A percentile compares a stretch with the other conserved stretches of the same genome.
phyloP scores from a whole-genome alignment of 1,284 basidiomycete genomes.

The Leccinum griseonigrum region DNA sequence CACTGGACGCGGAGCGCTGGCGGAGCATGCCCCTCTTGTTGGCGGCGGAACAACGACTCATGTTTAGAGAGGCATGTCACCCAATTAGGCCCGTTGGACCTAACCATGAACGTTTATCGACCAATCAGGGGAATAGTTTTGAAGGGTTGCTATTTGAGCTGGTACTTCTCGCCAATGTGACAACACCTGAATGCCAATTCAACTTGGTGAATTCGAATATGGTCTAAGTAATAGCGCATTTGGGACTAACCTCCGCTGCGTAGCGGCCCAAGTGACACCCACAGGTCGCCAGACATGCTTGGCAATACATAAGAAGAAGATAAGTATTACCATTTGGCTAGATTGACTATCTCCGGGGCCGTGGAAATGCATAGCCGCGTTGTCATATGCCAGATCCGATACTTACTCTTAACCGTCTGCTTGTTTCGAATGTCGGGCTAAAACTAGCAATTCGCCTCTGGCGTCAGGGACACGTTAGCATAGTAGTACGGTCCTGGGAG shows the following conservation, averaged over 20 bases:
- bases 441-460: not conserved
- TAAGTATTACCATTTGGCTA: not conserved
- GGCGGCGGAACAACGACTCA: not conserved
- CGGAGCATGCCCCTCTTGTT: not conserved
- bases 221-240: not conserved
- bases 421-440: not conserved
- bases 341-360: not conserved
- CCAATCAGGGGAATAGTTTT: not conserved
- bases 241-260: not conserved
- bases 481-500: not conserved
- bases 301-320: not conserved
- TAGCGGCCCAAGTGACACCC: not conserved
- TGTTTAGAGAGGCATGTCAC: not conserved
- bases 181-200: not conserved
- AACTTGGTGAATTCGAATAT: not conserved
- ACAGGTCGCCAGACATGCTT: not conserved
- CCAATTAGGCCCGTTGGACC: not conserved
- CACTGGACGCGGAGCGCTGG: not conserved
- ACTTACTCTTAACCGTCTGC: not conserved
- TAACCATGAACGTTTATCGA: not conserved
- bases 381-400: not conserved
- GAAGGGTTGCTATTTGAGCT: not conserved
- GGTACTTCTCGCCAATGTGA: not conserved
- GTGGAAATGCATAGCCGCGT: not conserved
- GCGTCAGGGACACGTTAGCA: not conserved